Evolutionary conservation across 306 rosid genomes (phyloP), one percentile per base, ranked within the genome.

Genomic region (Leucaena leucocephala): DNA sequence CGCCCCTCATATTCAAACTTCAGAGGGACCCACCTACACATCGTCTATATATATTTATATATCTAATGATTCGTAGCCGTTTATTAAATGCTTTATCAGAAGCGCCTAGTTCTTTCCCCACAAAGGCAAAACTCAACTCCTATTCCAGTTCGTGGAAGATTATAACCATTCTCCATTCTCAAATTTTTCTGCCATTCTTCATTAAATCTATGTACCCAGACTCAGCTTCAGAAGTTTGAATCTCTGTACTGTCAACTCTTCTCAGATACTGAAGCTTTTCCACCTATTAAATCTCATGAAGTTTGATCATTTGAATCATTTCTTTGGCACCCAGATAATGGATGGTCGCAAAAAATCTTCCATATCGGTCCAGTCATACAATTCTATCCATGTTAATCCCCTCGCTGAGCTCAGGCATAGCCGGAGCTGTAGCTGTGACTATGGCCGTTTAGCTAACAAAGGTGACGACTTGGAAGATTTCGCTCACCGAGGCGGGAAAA

Each of bases 381-480:
- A 13, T 61, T 33, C 67, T 61, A 40, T 61, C 40, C 34, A 61
- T 34, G 67, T 61, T 40, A 61, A 61, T 61, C 67, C 40, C 1
- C 67, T 61, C 17, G 33, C 67, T 61, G 67, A 61, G 39, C 67
- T 61, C 67, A 61, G 67, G 40, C 67, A 12, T 13, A 33, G 40
- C 40, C 39, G 40, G 3, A 61, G 67, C 40, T 61, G 40, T 2
- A 13, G 40, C 67, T 11, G 42, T 14, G 67, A 61, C 1, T 33
- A 61, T 61, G 67, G 67, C 9, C 67, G 40, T 61, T 34, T 61
- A 12, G 67, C 67, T 34, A 1, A n/a, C n/a, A 61, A 33, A 61
- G 67, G 67, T 33, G 67, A 61, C 39, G 67, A 61, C 67, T 61
- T 61, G 13, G 67, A 61, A 33, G 67, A 34, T 61, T 61, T 61